Evolutionary conservation across 129 eudicot genomes (phyloP), one percentile per base, ranked within the genome.

Genomic region (Flaveria sonorensis): DNA sequence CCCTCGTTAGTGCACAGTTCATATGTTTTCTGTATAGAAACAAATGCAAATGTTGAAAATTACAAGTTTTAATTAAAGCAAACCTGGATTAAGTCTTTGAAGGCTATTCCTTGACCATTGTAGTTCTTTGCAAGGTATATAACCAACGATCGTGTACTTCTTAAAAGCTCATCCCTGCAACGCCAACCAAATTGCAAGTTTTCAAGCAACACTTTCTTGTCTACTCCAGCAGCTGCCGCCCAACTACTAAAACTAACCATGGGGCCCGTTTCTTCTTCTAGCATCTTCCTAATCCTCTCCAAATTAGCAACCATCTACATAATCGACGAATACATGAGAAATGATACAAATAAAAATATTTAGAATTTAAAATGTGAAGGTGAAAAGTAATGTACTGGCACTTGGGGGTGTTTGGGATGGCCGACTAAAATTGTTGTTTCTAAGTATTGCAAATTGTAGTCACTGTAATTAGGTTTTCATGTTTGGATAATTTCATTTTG

Each of bases 31-130:
- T n/a, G 39, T 50, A 21, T 24, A 56, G 16, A 42, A 70, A 52
- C 15, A 46, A 7, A 50, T 36, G 20, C 50, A 63, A 75, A 55
- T 18, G 52, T 50, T 16, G 39, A 39, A 30, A 18, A 53, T 26
- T 42, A 10, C 10, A 76, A 36, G 65, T 67, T 47, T 7, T 10
- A 39, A 21, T 60, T 18, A 30, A 67, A 59, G 19, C 26, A 45
- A 64, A 93, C 98, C 98, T 93, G 98, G 79, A 90, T 79, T 70
- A 93, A 78, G 80, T 93, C 96, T 82, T 88, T 89, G 65, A 86
- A 84, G 70, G 89, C 89, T 30, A 93, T 82, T 73, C 96, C 98
- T 28, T 79, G 79, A 50, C 91, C 88, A 53, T 88, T 71, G 76
- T 93, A 93, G 66, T 87, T 88, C 76, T 85, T 88, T 48, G 96